Conservation (phyloP, 768 basidiomycete species). For the Suillus variegatus region DNA sequence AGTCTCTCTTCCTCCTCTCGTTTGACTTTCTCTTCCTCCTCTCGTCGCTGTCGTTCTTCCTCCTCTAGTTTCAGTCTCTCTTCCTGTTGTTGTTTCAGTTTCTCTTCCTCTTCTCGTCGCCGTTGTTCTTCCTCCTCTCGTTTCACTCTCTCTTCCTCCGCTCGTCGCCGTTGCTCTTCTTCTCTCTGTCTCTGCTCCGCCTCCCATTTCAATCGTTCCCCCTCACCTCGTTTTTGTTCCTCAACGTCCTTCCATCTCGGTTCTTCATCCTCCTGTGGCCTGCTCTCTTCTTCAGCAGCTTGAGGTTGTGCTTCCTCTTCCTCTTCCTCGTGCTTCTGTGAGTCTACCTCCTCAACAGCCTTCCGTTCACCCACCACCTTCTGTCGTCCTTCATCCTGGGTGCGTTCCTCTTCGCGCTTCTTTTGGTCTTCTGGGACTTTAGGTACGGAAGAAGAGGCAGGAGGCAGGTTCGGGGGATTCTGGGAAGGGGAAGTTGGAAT, state of each 20-base stretch:
- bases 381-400: constrained; percentile 8
- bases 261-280: constrained; percentile 25
- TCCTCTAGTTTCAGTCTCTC: constrained; percentile 12
- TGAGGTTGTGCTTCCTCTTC: constrained; percentile 13
- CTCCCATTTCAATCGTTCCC: constrained; percentile 17
- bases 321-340: constrained; percentile 13
- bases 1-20: neutral
- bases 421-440: constrained; percentile 37
- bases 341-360: constrained; percentile 17
- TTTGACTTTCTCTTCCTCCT: too few relatives aligned
- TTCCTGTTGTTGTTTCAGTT: too few relatives aligned
- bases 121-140: too few relatives aligned
- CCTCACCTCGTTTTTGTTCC: constrained; percentile 19
- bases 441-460: constrained; percentile 18
- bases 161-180: constrained; percentile 34
- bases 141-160: constrained; percentile 36
- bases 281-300: constrained; percentile 27
- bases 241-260: constrained; percentile 25
- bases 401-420: constrained; percentile 44
- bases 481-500: constrained; percentile 10
- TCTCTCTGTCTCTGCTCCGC: constrained; percentile 16
- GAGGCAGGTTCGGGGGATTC: constrained; percentile 1
- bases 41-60: too few relatives aligned
- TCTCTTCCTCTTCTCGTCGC: constrained; percentile 13
- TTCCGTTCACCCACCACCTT: constrained; percentile 31